Evolutionary conservation across 495 filamentous ascomycete species (phyloP), one percentile per base, ranked within the genome.

Genomic region (Massariosphaeria phaeospora): DNA sequence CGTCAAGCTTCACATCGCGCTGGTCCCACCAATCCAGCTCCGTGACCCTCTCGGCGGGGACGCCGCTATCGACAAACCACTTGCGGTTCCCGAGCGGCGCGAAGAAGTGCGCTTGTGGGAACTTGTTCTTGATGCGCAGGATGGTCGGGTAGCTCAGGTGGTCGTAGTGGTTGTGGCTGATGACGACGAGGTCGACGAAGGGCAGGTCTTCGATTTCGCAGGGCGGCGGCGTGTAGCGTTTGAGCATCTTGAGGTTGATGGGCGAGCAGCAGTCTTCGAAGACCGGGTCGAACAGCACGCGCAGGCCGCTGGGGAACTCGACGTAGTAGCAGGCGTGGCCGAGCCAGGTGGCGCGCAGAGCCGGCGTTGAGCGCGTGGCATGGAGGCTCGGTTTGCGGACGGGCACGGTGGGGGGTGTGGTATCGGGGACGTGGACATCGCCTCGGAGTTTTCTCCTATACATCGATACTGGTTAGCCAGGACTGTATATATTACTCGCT

Each of bases 21-120:
- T 88, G 82, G 58, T 95, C 85, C 91, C 93, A 96, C 93, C 93
- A 98, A 65, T 98, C 93, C 66, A 96, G 66, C 70, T 96, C 91
- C 1, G 86, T 91, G 34, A 93, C 83, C n/a, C n/a, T n/a, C n/a
- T n/a, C n/a, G 30, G 85, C 85, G 0, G 75, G 27, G 38, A 96
- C 77, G 1, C 86, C 87, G 25, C 73, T 51, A 20, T 69, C 52
- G 39, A 70, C 70, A 68, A 97, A 96, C 93, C 93, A 97, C 43
- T 80, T 68, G 71, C 88, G 88, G 48, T 93, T 83, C n/a, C 91
- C 89, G 0, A 97, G 67, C 0, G 88, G 88, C 17, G 86, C 91
- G 54, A 96, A 93, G 70, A 91, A 96, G 52, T 91, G 87, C 33
- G 80, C 90, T 15, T 85, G 79, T 0, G 91, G 91, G 56, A 93